Evolutionary conservation across 2,329 filamentous ascomycete genomes (phyloP).

Genomic region (Penicillium capsulatum): DNA sequence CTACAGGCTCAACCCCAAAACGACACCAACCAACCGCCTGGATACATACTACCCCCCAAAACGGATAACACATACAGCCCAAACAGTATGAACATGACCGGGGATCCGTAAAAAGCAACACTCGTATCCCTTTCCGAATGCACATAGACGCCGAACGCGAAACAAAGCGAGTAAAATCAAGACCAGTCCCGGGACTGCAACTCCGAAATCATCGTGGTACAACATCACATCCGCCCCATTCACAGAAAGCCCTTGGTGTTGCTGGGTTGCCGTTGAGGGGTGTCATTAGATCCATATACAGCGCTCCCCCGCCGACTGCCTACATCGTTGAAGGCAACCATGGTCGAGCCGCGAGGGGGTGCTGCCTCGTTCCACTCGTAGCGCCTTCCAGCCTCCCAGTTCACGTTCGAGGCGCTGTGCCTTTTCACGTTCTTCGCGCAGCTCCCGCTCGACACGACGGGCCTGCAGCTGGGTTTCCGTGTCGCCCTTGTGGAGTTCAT

Average conservation of each 20-base stretch:
- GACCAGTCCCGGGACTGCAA: slow-evolving; percentile 12
- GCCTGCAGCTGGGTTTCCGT: slow-evolving; percentile 74
- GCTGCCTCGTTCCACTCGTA: slow-evolving; percentile 60
- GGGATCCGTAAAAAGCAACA: slow-evolving; percentile 1
- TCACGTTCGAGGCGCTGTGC: slow-evolving; percentile 78
- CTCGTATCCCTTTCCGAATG: slow-evolving; percentile 12
- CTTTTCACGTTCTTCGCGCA: slow-evolving; percentile 84
- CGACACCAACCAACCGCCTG: slow-evolving; percentile 6
- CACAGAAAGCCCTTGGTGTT: slow-evolving; percentile 75
- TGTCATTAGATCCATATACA: slow-evolving; percentile 44
- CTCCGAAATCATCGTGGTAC: slow-evolving; percentile 16
- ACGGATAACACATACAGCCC: slow-evolving; percentile 5
- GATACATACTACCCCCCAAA: slow-evolving; percentile 8
- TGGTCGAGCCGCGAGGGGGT: slow-evolving; percentile 28
- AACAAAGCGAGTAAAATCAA: slow-evolving; percentile 3
- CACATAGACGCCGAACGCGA: slow-evolving; percentile 13
- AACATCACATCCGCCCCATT: slow-evolving; percentile 17
- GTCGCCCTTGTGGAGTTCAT: slow-evolving; percentile 87
- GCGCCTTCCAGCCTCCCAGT: slow-evolving; percentile 72
- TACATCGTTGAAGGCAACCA: slow-evolving; percentile 37
- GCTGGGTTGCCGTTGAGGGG: slow-evolving; percentile 65
- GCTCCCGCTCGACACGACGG: slow-evolving; percentile 81
- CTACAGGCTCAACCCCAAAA: no score
- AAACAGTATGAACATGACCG: slow-evolving; percentile 17
- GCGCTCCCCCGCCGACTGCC: slow-evolving; percentile 40